Evolutionary conservation across 192 early-diverging fungal genomes (phyloP), one percentile per base, ranked within the genome.

Genomic region (Entomortierella lignicola): DNA sequence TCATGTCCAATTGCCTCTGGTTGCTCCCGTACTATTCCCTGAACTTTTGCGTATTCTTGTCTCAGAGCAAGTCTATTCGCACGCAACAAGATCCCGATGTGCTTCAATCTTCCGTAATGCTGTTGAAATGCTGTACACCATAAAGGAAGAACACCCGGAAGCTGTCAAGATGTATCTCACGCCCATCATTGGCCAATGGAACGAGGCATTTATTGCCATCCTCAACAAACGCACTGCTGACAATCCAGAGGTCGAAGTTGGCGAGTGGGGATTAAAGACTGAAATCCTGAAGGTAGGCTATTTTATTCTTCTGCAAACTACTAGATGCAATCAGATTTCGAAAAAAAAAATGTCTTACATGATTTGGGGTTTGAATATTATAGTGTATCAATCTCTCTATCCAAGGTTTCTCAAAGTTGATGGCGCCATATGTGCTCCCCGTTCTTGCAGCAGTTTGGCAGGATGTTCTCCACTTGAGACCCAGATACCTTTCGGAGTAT

Each of bases 61-160:
- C n/a, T 82, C 80, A 13, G 85, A 91, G 15, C 77, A 80, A 52
- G 57, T 85, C 30, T 90, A 91, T 65, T 88, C 87, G 0, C 87
- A 83, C 39, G 84, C 84, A 44, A 93, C 92, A 6, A 86, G 96
- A 25, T 90, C 89, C 8, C 85, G 94, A 51, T 92, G 94, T 1
- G 89, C 95, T 12, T 81, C 87, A 23, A 93, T 99, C 44, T 94
- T 97, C 77, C 85, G 88, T 39, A 92, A 94, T 58, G 94, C 94
- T 60, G 83, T 96, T 11, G 93, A 96, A 63, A 95, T 94, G 82
- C 71, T 97, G 30, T 87, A 89, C 63, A 93, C 89, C 55, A 89
- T 97, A 55, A 89, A 94, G 37, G 89, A 89, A 32, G 92, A 92
- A 42, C 91, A 93, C 71, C 91, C 92, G 4, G 80, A 89, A 8